phyloP scores from a whole-genome alignment of 305 asterid genomes.

The Fraxinus latifolia region DNA sequence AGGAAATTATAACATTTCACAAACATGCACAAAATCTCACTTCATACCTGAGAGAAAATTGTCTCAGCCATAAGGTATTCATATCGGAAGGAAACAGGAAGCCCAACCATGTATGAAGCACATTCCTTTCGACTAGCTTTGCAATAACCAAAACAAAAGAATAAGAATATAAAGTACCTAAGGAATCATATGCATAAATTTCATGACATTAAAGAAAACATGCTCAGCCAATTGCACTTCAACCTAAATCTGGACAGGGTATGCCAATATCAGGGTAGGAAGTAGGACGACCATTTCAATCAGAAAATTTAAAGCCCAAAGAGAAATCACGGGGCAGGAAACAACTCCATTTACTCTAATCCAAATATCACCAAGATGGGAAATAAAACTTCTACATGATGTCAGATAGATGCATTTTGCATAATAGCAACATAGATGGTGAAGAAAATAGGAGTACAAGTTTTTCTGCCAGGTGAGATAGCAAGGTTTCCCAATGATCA shows the following conservation, averaged over 20 bases:
- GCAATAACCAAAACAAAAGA: conserved; percentile 60
- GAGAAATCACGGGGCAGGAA: neutral
- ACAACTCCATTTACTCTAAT: neutral
- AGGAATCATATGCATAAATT: neutral
- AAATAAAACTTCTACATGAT: neutral
- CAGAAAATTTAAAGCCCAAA: neutral
- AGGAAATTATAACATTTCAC: neutral
- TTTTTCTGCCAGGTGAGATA: neutral
- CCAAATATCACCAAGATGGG: neutral
- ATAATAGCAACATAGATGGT: neutral
- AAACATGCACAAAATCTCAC: conserved; percentile 1
- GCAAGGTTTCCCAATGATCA: neutral
- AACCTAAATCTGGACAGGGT: neutral
- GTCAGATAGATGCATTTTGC: neutral
- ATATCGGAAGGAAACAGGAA: conserved; percentile 93
- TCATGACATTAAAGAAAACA: neutral
- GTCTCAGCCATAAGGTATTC: conserved; percentile 99
- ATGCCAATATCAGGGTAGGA: neutral
- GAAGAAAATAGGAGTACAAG: neutral
- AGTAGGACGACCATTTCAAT: neutral
- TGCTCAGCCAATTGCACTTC: neutral
- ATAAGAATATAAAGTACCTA: conserved; percentile 31
- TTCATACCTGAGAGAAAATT: conserved; percentile 89
- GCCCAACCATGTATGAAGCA: conserved; percentile 94
- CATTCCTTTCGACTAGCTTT: conserved; percentile 99